phyloP scores from a whole-genome alignment of 2,329 filamentous ascomycete genomes.

The Cladobotryum protrusum region DNA sequence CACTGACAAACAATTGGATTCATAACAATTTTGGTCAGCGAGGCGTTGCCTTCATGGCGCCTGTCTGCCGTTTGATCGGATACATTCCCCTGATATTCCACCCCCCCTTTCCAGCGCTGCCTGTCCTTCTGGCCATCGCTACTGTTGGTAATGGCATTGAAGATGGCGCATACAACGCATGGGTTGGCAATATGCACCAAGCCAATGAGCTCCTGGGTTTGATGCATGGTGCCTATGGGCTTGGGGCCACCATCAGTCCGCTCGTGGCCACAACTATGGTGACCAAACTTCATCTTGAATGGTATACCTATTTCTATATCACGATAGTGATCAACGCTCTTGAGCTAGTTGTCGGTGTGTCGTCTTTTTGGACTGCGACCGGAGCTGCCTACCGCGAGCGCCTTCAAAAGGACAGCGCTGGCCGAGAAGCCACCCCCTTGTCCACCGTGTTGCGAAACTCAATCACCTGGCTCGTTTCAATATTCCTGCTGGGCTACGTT shows the following conservation, averaged over 20 bases:
- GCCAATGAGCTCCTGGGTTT: slow-evolving; percentile 69
- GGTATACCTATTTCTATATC: slow-evolving; percentile 72
- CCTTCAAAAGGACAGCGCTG: slow-evolving; percentile 20
- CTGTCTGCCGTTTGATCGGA: slow-evolving; percentile 55
- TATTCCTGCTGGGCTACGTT: slow-evolving; percentile 74
- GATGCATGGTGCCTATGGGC: slow-evolving; percentile 64
- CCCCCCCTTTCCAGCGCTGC: slow-evolving; percentile 62
- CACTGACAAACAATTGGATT: slow-evolving; percentile 52
- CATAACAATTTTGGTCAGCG: slow-evolving; percentile 33
- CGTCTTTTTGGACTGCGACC: slow-evolving; percentile 59
- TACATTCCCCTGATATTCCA: slow-evolving; percentile 61
- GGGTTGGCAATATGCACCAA: slow-evolving; percentile 64
- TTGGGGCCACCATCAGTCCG: slow-evolving; percentile 64
- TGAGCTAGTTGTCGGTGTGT: slow-evolving; percentile 46
- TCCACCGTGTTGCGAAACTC: slow-evolving; percentile 39
- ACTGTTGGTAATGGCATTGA: slow-evolving; percentile 68
- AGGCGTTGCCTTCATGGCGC: slow-evolving; percentile 62
- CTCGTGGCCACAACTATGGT: slow-evolving; percentile 69
- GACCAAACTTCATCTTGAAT: slow-evolving; percentile 52
- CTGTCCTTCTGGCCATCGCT: slow-evolving; percentile 57
- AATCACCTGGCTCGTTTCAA: slow-evolving; percentile 64
- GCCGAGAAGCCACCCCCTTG: slow-evolving; percentile 38
- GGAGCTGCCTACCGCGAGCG: slow-evolving; percentile 45
- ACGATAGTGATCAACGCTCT: slow-evolving; percentile 56
- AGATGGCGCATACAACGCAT: slow-evolving; percentile 54